Conservation (phyloP, 768 basidiomycete species). For the Lepiota brunneoincarnata region DNA sequence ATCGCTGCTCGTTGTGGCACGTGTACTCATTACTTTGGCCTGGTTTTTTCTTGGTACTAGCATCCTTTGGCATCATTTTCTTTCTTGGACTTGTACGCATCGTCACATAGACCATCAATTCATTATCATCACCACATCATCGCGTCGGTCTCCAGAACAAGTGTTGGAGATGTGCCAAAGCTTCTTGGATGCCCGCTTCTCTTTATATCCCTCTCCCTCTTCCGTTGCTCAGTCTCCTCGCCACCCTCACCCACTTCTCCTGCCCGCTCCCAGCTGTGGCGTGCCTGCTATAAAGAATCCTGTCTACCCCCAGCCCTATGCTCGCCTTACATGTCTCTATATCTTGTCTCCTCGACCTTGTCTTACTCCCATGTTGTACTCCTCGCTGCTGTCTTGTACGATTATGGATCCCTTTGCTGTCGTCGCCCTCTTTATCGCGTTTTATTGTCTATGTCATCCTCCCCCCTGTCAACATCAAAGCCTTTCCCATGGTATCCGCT, state of each 20-base stretch:
- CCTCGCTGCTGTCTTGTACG: too few species aligned
- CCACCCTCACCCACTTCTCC: conserved; percentile 8
- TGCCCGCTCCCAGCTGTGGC: not conserved
- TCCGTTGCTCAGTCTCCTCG: not conserved
- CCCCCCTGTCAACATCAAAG: not conserved
- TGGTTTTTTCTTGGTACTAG: not conserved
- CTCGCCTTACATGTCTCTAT: not conserved
- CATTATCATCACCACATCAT: not conserved
- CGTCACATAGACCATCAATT: not conserved
- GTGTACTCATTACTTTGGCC: not conserved
- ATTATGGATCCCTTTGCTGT: too few species aligned
- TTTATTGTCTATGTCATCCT: not conserved
- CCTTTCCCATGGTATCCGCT: conserved; percentile 21
- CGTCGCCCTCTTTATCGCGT: not conserved
- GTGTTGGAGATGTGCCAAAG: not conserved
- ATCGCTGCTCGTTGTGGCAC: not conserved
- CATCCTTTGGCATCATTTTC: not conserved
- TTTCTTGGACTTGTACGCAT: not conserved
- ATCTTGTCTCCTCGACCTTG: too few species aligned
- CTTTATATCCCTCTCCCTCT: not conserved
- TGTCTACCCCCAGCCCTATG: not conserved
- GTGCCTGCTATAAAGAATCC: not conserved
- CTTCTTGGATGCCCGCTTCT: not conserved
- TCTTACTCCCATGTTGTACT: too few species aligned
- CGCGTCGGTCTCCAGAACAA: not conserved